phyloP scores from a whole-genome alignment of 805 yeast species.

The Candida mattraensis region DNA sequence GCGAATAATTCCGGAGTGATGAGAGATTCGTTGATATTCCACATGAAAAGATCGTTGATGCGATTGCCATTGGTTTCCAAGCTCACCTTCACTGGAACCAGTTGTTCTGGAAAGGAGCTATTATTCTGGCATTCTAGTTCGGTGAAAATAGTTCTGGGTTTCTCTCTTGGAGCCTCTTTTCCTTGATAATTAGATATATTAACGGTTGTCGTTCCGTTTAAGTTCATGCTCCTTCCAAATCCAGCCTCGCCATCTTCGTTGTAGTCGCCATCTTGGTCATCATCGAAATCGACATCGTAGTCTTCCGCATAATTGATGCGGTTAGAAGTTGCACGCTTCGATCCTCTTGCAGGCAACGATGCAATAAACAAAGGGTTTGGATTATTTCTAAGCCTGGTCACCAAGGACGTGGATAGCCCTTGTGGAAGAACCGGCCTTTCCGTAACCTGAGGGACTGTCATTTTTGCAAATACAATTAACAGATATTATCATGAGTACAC shows the following conservation, averaged over 20 bases:
- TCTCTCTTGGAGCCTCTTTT: slow-evolving; percentile 41
- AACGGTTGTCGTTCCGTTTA: slow-evolving; percentile 14
- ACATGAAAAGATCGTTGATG: slow-evolving; percentile 66
- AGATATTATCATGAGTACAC: too few species aligned
- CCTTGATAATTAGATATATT: slow-evolving; percentile 36
- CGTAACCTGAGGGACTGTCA: too few species aligned
- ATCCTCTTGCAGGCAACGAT: slow-evolving; percentile 73
- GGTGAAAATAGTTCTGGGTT: slow-evolving; percentile 33
- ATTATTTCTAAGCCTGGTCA: slow-evolving; percentile 69
- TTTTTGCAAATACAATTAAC: not conserved
- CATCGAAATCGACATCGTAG: slow-evolving; percentile 54
- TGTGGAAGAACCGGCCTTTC: slow-evolving; percentile 56
- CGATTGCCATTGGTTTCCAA: slow-evolving; percentile 56
- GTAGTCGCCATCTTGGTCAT: slow-evolving; percentile 36
- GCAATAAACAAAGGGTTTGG: slow-evolving; percentile 72
- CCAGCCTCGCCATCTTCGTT: slow-evolving; percentile 56
- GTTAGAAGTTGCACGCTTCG: slow-evolving; percentile 62
- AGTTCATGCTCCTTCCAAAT: slow-evolving; percentile 26
- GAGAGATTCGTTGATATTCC: slow-evolving; percentile 67
- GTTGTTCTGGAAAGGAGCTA: slow-evolving; percentile 39
- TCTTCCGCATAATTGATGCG: slow-evolving; percentile 81
- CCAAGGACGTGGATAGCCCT: slow-evolving; percentile 74
- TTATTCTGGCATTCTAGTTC: slow-evolving; percentile 35
- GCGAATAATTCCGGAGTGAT: slow-evolving; percentile 77
- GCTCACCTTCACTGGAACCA: slow-evolving; percentile 67